Evolutionary conservation across 179 eudicot species (phyloP).

Genomic region (Camellia oleifera): DNA sequence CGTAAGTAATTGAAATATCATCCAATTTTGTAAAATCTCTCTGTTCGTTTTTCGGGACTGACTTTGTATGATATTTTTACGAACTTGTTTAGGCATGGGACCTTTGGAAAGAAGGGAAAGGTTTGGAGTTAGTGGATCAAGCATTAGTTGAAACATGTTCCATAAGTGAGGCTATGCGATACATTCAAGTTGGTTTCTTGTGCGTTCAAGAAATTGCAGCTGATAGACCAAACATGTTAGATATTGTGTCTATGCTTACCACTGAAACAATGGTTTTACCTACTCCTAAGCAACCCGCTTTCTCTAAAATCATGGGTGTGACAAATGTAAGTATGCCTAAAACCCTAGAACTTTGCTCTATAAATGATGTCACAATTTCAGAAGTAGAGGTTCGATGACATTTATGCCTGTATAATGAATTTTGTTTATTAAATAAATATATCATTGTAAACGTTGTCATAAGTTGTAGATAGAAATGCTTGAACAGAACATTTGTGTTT

Average conservation of each 20-base stretch:
- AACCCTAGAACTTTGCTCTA: background rate
- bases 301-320: background rate
- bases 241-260: constrained; percentile 16
- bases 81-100: constrained; percentile 6
- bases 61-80: background rate
- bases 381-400: background rate
- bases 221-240: constrained; percentile 13
- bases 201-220: constrained; percentile 22
- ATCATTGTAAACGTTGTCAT: too few species aligned
- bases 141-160: background rate
- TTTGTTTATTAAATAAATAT: too few species aligned
- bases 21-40: too few species aligned
- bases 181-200: constrained; percentile 14
- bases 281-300: background rate
- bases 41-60: background rate
- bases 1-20: constrained; percentile 10
- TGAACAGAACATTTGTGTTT: too few species aligned
- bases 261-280: background rate
- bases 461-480: too few species aligned
- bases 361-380: background rate
- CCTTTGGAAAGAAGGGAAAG: constrained; percentile 1
- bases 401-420: too few species aligned
- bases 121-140: constrained; percentile 8
- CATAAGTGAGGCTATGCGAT: background rate
- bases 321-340: background rate